phyloP scores from a whole-genome alignment of 805 yeast species.

The Nakazawaea anatomiae region DNA sequence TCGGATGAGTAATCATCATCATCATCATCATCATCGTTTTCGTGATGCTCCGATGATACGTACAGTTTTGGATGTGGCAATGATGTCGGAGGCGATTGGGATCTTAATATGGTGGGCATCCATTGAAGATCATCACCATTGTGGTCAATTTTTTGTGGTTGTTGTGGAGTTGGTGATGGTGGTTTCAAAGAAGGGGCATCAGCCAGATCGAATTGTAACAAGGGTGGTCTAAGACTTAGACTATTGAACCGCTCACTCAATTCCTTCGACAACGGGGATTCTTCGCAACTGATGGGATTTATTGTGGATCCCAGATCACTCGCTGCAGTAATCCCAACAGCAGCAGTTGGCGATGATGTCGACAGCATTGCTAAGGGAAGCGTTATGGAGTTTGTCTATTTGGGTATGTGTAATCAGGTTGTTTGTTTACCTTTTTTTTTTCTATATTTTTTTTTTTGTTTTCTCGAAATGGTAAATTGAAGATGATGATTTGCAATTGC shows the following conservation, averaged over 20 bases:
- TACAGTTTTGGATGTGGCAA: background rate
- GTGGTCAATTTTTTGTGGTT: no score
- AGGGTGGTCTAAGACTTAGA: background rate
- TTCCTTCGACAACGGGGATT: constrained; percentile 5
- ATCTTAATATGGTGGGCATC: constrained; percentile 7
- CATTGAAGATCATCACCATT: background rate
- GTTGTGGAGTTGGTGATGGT: background rate
- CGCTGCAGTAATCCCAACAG: background rate
- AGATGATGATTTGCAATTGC: no score
- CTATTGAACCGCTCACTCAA: background rate
- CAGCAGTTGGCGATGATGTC: background rate
- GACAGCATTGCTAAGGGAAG: no score
- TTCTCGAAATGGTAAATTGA: background rate
- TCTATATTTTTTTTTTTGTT: background rate
- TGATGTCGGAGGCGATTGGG: background rate
- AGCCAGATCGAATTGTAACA: background rate
- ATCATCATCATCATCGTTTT: background rate
- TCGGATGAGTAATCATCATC: background rate
- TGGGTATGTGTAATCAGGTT: background rate
- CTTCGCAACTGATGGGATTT: background rate
- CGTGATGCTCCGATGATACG: background rate
- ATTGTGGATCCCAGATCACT: background rate
- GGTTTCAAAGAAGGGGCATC: background rate
- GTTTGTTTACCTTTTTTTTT: constrained; percentile 2
- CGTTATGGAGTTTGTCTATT: no score